Conservation (phyloP, 2,329 filamentous ascomycete genomes). For the Zasmidium citrigriseum region DNA sequence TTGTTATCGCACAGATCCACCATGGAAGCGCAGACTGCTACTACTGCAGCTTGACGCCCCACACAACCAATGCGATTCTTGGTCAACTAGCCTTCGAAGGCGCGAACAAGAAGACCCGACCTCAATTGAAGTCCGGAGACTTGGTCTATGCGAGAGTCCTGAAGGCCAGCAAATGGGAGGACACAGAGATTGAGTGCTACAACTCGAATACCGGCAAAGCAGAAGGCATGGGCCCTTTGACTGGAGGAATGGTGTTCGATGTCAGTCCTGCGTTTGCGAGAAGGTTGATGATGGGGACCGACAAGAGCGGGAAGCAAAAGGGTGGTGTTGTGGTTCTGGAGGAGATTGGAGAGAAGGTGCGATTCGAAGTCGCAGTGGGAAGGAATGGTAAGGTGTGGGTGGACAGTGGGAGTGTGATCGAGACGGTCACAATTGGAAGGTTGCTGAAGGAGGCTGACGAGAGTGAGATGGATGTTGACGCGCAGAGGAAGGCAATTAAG, state of each 20-base stretch:
- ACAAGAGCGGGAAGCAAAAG: constrained; percentile 46
- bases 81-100: constrained; percentile 91
- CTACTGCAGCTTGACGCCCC: constrained; percentile 72
- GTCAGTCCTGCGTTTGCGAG: constrained; percentile 82
- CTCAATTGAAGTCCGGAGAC: constrained; percentile 71
- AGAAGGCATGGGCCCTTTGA: constrained; percentile 82
- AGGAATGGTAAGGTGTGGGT: constrained; percentile 94
- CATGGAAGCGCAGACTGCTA: constrained; percentile 75
- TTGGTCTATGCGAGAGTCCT: constrained; percentile 87
- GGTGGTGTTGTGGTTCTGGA: constrained; percentile 74
- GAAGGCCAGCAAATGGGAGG: constrained; percentile 77
- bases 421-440: constrained; percentile 74
- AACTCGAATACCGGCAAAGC: constrained; percentile 82
- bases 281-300: constrained; percentile 64
- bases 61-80: constrained; percentile 66
- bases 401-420: constrained; percentile 71
- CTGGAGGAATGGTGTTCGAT: constrained; percentile 81
- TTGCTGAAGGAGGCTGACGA: constrained; percentile 79
- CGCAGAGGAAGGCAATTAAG: constrained; percentile 70
- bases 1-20: constrained; percentile 84
- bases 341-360: constrained; percentile 76
- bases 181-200: constrained; percentile 88
- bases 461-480: constrained; percentile 61
- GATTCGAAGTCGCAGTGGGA: constrained; percentile 92
- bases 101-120: constrained; percentile 88